Evolutionary conservation across 257 asterid genomes (phyloP), one percentile per base, ranked within the genome.

Genomic region (Rhazya stricta): DNA sequence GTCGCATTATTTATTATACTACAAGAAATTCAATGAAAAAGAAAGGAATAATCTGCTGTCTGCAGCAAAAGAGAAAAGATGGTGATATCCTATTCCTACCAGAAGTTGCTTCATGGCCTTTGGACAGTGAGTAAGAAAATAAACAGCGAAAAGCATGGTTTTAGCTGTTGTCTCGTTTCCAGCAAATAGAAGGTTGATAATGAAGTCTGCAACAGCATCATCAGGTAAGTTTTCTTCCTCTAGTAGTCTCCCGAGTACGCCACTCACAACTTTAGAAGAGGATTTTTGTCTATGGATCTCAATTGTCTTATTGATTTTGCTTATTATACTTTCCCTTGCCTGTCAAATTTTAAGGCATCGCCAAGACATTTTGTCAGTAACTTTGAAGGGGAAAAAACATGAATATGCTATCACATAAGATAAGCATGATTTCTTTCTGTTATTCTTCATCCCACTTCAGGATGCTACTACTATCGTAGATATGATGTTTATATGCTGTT

Each of bases 141-240:
- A 89, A 71, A 93, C 88, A 71, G 98, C 91, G 76, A 91, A 89
- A 66, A 91, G 89, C 97, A 91, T 93, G 76, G 97, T 93, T 81
- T 93, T 91, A 70, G 98, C 90, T 0, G 98, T 91, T 6, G 98
- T 93, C 77, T 93, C 98, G 60, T 91, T 93, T 34, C 97, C 98
- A n/a, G 98, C 98, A 60, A 93, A 93, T 68, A 93, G 88, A 76
- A 91, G 96, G 81, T 91, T 93, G 75, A 93, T 91, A 15, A 91
- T 89, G 78, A 93, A 91, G 87, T 93, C 97, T 15, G 94, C 96
- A 53, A 89, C 87, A 39, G 86, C 89, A 30, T 87, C 90, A 78
- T 93, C 96, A n/a, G 96, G 89, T 80, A 93, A 69, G 90, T 88
- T 87, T 78, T 91, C 91, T 84, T 91, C 98, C 72, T 91, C 94